phyloP scores from a whole-genome alignment of 129 eudicot genomes.

The Calendula officinalis region DNA sequence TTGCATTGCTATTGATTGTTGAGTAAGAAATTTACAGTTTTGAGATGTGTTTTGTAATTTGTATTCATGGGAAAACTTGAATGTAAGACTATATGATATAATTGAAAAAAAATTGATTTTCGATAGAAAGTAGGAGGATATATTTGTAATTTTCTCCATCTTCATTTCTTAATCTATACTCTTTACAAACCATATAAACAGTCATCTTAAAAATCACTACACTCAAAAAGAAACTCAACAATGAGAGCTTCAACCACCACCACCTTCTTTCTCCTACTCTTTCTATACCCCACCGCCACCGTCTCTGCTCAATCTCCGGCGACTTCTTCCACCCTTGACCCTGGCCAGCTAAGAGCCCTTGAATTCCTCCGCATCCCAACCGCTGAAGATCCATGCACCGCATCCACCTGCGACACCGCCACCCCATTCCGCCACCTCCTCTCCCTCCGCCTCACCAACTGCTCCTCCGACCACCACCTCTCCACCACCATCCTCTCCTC shows the following conservation, averaged over 20 bases:
- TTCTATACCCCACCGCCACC: slow-evolving; percentile 32
- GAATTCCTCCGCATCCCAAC: slow-evolving; percentile 74
- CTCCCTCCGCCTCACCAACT: slow-evolving; percentile 73
- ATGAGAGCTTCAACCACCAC: slow-evolving; percentile 32
- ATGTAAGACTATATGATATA: background rate
- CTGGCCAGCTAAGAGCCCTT: slow-evolving; percentile 75
- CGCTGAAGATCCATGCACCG: slow-evolving; percentile 67
- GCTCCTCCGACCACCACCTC: slow-evolving; percentile 56
- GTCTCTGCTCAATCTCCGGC: slow-evolving; percentile 23
- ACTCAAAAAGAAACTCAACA: slow-evolving; percentile 24
- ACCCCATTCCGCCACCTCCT: slow-evolving; percentile 76
- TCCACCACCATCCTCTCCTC: slow-evolving; percentile 63
- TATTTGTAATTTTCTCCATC: background rate
- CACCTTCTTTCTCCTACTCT: slow-evolving; percentile 27
- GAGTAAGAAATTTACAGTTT: slow-evolving; percentile 35
- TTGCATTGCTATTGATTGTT: slow-evolving; percentile 90
- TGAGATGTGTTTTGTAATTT: slow-evolving; percentile 21
- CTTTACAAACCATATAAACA: slow-evolving; percentile 24
- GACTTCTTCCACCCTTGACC: slow-evolving; percentile 62
- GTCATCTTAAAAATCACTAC: slow-evolving; percentile 15
- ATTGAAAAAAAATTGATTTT: too few species aligned
- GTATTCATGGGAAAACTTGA: slow-evolving; percentile 11
- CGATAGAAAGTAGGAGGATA: background rate
- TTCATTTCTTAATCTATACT: slow-evolving; percentile 22
- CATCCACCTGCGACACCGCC: slow-evolving; percentile 67